Base-by-base conservation (phyloP, 2,329 filamentous ascomycete genomes). In the Periglandula ipomoeae region DNA sequence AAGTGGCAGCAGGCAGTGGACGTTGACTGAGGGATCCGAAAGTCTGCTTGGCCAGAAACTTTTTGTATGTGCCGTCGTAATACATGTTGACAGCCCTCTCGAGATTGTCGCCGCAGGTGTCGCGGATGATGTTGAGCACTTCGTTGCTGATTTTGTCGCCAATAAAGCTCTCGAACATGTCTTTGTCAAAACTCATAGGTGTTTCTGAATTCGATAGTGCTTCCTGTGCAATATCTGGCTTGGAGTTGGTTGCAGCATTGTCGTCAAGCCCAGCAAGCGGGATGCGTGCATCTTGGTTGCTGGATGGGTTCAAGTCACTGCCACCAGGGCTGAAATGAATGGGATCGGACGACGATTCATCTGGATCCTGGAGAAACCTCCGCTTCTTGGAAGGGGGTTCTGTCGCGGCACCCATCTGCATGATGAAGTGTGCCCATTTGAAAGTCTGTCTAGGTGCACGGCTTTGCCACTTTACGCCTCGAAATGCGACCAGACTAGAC, bases 71-170 rank as follows among this genome's bases (percentile, higher is more conserved):
- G 19, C 81, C 81, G 53, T 86, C 82, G 52, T 84, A 78, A 58
- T 82, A 86, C 76, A 84, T 84, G 51, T 84, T 84, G 49, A 84
- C 75, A 6, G 82, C 82, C 52, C 73, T 71, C 57, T 84, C 77
- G 15, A 85, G 69, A 52, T 81, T 71, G 47, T 76, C 68, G 22
- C 74, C 74, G 47, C 80, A 83, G 39, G 71, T 70, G 8, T 72
- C 65, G n/a, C 70, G 70, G 19, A 86, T 71, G 4, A 70, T 61
- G 6, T 65, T 64, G 44, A 85, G 57, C 1, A 71, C 64, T 22
- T 78, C 69, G 0, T 68, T 51, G 6, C 69, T 61, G 19, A 85
- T 69, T 46, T 75, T 75, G 50, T 76, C 73, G 32, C 81, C 81
- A 20, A 85, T 65, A 51, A 85, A 76, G 50, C 66, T 70, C 57